Evolutionary conservation across 2,329 filamentous ascomycete genomes (phyloP), one percentile per base, ranked within the genome.

Genomic region (Fusarium nodosum): DNA sequence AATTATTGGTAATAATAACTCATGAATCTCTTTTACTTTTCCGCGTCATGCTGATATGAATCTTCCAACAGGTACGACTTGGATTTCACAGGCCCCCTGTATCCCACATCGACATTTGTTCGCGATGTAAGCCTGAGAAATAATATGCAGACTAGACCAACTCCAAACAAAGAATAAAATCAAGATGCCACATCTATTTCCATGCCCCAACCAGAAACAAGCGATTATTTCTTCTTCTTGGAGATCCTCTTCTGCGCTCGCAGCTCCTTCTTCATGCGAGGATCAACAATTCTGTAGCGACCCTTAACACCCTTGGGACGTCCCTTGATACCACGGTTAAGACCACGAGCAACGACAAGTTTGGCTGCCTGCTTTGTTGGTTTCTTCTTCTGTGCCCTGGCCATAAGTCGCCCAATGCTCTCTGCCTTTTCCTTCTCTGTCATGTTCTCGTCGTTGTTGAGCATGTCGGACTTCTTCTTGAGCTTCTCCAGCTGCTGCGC

Each of bases 391-490:
- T 87, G 86, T 11, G 94, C 93, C 79, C 90, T 92, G 75, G 88
- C 88, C 83, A 98, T 91, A 77, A 99, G 80, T 79, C 91, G 93
- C 28, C 88, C 82, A 75, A 99, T 97, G 65, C 87, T 91, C 69
- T 90, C 88, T 4, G 94, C 93, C 86, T 99, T 99, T 80, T 99
- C 97, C 82, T 94, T 94, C 84, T 99, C 96, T 16, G 92, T 97
- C 85, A 97, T 89, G 52, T 92, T 92, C 79, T 97, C 95, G 72
- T 97, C 95, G 61, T 94, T 93, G 22, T 90, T 91, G 52, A 99
- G 82, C 74, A 97, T 82, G 39, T 97, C 94, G n/a, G 90, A 93
- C 87, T 99, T 99, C 89, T 97, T 97, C 83, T 94, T 93, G 69
- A 99, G 84, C 83, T 97, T 97, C 86, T 99, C 96, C 31, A 99